Base-by-base conservation (phyloP, 176 grass and related monocot species). In the Ensete glaucum region DNA sequence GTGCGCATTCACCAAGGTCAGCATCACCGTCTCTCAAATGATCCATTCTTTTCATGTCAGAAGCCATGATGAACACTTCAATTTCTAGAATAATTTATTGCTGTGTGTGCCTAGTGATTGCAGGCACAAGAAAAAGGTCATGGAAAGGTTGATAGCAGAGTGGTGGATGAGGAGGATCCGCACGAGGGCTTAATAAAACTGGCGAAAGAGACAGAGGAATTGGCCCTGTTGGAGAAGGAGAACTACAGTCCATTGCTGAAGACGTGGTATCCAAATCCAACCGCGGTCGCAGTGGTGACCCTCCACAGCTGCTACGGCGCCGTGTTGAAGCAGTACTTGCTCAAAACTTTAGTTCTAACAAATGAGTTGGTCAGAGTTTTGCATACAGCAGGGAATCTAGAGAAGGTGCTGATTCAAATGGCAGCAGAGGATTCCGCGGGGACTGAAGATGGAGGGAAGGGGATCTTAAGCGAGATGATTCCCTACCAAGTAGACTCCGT, bases 111-210 rank as follows among this genome's bases (percentile, higher is more conserved):
- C 48, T 29, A 13, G 24, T 50, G 9, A 77, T 64, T 64, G 79
- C 71, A 87, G 85, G 48, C 85, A 73, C 80, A 85, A 11, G 85
- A 91, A 73, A 85, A 81, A 2, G 80, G 82, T 7, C 78, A 73
- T 2, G 80, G 85, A 27, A 85, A 83, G 56, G 73, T 83, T 16
- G 89, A 92, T 72, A 94, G 80, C 83, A 94, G 90, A 87, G 77
- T 94, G 12, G 91, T 94, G 50, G 87, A 90, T 75, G 91, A 94
- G 3, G 87, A 94, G 80, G 91, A 94, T 59, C 91, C 87, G 13
- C 76, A 81, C 50, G 85, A 94, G 62, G 66, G 67, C 5, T 54
- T 90, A 43, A 82, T 83, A 81, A 71, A 90, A 50, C 69, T 88
- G 43, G 76, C 83, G 9, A 76, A 77, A 64, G 73, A 81, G 78